These are phyloP conservation scores for Cladophialophora chaetospira DNA, from an alignment of 2,329 filamentous ascomycete genomes.

Conservation along the genomic window DNA sequence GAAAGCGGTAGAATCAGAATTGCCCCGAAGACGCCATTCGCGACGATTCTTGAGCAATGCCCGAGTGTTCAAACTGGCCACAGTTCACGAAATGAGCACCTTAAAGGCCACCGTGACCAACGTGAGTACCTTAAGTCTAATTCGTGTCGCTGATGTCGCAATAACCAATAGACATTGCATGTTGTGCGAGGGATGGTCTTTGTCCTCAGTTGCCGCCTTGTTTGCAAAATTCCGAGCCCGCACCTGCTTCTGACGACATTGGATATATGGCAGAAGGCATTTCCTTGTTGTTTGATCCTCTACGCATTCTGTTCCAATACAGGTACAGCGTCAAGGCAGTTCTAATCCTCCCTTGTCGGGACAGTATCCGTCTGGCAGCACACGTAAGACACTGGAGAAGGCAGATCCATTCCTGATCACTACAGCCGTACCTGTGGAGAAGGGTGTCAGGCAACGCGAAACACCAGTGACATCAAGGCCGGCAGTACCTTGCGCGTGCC, in stretches of 20 bases:
- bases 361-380: neutral
- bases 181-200: slow-evolving; percentile 15
- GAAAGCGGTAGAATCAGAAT: slow-evolving; percentile 9
- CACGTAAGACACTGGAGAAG: slow-evolving; percentile 22
- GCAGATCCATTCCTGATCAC: neutral
- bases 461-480: slow-evolving; percentile 25
- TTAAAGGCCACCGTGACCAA: slow-evolving; percentile 13
- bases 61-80: neutral
- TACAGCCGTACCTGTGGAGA: slow-evolving; percentile 11
- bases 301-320: neutral
- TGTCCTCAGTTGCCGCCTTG: slow-evolving; percentile 12
- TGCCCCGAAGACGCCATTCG: slow-evolving; percentile 18
- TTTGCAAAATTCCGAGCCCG: neutral
- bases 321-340: neutral
- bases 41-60: slow-evolving; percentile 13
- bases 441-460: slow-evolving; percentile 13
- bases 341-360: neutral
- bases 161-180: slow-evolving; percentile 27
- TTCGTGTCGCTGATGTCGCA: slow-evolving; percentile 20
- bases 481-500: neutral
- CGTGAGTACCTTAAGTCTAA: neutral
- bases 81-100: slow-evolving; percentile 17
- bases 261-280: slow-evolving; percentile 23
- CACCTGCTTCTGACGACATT: neutral
- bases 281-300: slow-evolving; percentile 2